A percentile compares a stretch with the other conserved stretches of the same genome.
phyloP scores from a whole-genome alignment of 1,284 basidiomycete genomes.

The Apiotrichum brassicae region DNA sequence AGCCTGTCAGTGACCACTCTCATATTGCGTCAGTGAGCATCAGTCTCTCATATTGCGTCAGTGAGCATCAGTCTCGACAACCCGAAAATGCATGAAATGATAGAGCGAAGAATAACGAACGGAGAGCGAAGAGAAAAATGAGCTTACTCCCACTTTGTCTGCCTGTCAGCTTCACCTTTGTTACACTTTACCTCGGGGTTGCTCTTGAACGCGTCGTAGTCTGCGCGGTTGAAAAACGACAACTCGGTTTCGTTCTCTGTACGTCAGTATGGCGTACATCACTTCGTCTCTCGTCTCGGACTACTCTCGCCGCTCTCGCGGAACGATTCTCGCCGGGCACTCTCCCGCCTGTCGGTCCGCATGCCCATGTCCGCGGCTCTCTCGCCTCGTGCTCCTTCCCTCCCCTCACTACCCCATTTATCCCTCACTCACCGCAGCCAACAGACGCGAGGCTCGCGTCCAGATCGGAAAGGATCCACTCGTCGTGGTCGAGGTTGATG shows the following conservation, averaged over 20 bases:
- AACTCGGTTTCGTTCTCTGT: constrained; percentile 91
- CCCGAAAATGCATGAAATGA: background rate
- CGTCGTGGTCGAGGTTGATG: constrained; percentile 89
- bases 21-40: too few species aligned
- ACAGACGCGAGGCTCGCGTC: constrained; percentile 58
- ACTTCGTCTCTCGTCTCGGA: too few species aligned
- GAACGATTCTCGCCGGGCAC: too few species aligned
- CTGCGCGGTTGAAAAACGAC: constrained; percentile 72
- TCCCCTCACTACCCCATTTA: too few species aligned
- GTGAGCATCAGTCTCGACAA: too few species aligned
- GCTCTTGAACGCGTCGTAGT: constrained; percentile 71
- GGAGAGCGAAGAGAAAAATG: background rate
- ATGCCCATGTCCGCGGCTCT: too few species aligned
- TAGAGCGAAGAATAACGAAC: background rate
- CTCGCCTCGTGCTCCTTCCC: too few species aligned
- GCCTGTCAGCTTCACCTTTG: background rate
- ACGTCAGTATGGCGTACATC: background rate
- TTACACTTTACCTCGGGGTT: constrained; percentile 63
- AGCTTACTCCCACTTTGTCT: constrained; percentile 10
- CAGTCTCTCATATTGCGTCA: too few species aligned
- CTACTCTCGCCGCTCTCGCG: too few species aligned
- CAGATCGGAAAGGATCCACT: constrained; percentile 76
- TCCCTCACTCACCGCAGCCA: constrained; percentile 67
- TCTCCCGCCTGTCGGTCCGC: too few species aligned
- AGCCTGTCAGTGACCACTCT: too few species aligned